These are phyloP conservation scores for Kwoniella pini DNA, from an alignment of 768 basidiomycete genomes.

Conservation along the genomic window DNA sequence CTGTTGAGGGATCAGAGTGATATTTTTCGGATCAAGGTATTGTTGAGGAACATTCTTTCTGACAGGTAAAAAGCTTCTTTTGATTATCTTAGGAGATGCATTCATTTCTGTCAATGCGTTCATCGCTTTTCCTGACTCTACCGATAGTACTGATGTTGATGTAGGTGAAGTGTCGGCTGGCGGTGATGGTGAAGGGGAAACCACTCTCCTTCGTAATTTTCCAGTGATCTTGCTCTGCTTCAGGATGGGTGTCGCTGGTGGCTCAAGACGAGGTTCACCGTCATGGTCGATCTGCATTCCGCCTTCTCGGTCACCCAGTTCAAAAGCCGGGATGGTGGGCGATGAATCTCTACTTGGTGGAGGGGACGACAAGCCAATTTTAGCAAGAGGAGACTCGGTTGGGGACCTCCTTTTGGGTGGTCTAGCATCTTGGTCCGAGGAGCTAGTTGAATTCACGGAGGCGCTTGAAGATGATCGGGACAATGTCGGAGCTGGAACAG, in stretches of 20 bases:
- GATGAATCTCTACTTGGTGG: constrained; percentile 36
- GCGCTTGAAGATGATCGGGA: constrained; percentile 23
- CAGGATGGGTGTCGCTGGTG: constrained; percentile 3
- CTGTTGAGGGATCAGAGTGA: constrained; percentile 6
- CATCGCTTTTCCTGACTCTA: constrained; percentile 1
- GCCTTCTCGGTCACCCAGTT: background rate
- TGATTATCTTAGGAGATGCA: background rate
- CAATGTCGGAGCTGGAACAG: constrained; percentile 5
- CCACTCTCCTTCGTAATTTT: constrained; percentile 8
- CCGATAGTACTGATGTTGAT: background rate
- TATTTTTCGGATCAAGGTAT: constrained; percentile 10
- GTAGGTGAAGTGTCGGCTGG: constrained; percentile 3
- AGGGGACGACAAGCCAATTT: constrained; percentile 33
- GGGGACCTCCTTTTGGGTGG: constrained; percentile 30
- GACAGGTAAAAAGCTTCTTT: constrained; percentile 12
- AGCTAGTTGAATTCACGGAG: constrained; percentile 19
- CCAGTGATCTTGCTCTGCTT: background rate
- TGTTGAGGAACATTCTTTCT: constrained; percentile 4
- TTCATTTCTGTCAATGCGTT: background rate
- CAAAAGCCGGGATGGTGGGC: constrained; percentile 1
- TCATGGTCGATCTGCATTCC: background rate
- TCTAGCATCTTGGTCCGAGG: constrained; percentile 28
- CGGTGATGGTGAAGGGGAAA: constrained; percentile 15
- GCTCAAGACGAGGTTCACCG: background rate
- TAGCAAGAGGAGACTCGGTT: constrained; percentile 6